A percentile compares a stretch with the other conserved stretches of the same genome.
phyloP scores from a whole-genome alignment of 495 filamentous ascomycete genomes.

The Jackrogersella multiformis region DNA sequence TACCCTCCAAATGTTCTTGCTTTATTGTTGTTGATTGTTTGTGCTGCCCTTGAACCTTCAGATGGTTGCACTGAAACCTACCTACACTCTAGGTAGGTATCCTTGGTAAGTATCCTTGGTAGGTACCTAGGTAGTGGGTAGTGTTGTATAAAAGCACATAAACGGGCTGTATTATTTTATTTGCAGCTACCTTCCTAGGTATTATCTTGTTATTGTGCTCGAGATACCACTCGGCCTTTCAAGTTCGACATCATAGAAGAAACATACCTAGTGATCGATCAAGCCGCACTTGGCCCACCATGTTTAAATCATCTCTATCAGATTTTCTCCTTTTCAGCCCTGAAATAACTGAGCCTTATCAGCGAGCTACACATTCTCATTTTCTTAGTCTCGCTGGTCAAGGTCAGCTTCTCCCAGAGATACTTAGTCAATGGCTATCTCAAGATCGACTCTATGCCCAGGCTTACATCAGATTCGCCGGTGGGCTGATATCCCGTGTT shows the following conservation, averaged over 20 bases:
- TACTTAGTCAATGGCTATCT: constrained; percentile 73
- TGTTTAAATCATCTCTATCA: constrained; percentile 57
- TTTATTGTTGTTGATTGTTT: neutral
- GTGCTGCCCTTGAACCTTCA: too few relatives aligned
- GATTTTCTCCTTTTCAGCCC: constrained; percentile 58
- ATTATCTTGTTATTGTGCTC: neutral
- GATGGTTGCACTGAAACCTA: too few relatives aligned
- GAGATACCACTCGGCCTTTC: neutral
- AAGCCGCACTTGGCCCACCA: neutral
- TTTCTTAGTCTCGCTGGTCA: constrained; percentile 75
- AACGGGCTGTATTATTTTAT: too few relatives aligned
- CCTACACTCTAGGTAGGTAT: too few relatives aligned
- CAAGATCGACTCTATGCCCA: constrained; percentile 82
- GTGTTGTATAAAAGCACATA: too few relatives aligned
- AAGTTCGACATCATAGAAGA: neutral
- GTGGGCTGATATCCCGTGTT: constrained; percentile 70
- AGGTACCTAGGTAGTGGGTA: too few relatives aligned
- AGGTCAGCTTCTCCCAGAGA: constrained; percentile 65
- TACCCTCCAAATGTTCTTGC: too few relatives aligned
- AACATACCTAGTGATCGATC: constrained; percentile 2
- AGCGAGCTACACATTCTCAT: constrained; percentile 68
- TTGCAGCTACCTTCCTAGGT: neutral
- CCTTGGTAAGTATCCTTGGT: too few relatives aligned
- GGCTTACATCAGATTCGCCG: constrained; percentile 74
- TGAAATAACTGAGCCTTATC: constrained; percentile 49